Conservation (phyloP, 805 yeast genomes). For the Zygosaccharomyces bailii region DNA sequence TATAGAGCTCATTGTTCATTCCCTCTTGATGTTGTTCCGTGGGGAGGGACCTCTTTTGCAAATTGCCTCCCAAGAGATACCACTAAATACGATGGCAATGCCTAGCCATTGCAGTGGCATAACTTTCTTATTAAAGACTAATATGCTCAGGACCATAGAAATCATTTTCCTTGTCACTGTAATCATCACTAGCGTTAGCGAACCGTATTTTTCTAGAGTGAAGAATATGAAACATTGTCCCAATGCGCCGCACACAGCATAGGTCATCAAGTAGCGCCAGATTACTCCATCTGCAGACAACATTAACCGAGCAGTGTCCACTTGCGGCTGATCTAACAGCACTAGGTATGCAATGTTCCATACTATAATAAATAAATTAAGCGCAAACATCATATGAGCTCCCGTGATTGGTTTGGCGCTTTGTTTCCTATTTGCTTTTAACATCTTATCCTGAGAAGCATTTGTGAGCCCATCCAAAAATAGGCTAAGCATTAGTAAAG, state of each 20-base stretch:
- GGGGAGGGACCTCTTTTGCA: constrained; percentile 35
- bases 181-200: constrained; percentile 81
- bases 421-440: constrained; percentile 38
- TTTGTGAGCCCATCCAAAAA: constrained; percentile 89
- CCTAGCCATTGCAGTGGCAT: constrained; percentile 71
- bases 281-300: constrained; percentile 45
- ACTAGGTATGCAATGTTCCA: constrained; percentile 50
- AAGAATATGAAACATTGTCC: constrained; percentile 94
- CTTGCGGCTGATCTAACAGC: constrained; percentile 26
- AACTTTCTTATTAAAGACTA: constrained; percentile 79
- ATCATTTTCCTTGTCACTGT: constrained; percentile 96
- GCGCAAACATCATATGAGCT: constrained; percentile 79
- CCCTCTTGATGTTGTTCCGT: background rate
- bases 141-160: constrained; percentile 86
- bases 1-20: background rate
- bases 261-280: constrained; percentile 55
- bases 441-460: constrained; percentile 86
- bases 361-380: constrained; percentile 45
- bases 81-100: constrained; percentile 73
- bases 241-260: constrained; percentile 76
- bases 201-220: constrained; percentile 80
- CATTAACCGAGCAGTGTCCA: constrained; percentile 39
- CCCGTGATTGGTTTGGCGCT: constrained; percentile 54
- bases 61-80: constrained; percentile 76
- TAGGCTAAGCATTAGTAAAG: constrained; percentile 56